Evolutionary conservation across 768 basidiomycete genomes (phyloP), one percentile per base, ranked within the genome.

Genomic region (Agaricus sinodeliciosus): DNA sequence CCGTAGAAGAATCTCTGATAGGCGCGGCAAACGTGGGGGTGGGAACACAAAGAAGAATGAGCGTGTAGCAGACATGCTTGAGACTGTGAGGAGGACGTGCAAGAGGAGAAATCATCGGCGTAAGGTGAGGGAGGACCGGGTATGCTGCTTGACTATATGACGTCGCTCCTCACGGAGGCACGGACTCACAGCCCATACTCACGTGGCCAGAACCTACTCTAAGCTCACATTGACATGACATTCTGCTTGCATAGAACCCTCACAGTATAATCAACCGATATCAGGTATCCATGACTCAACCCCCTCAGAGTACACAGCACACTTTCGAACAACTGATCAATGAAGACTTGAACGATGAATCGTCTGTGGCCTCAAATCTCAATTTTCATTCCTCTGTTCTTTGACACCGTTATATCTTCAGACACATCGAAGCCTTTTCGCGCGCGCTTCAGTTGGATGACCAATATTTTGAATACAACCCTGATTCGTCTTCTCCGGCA

Each of bases 381-480:
- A 9, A 25, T 25, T 13, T 25, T 15, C 8, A 47, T 41, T 46
- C n/a, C 9, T 48, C 36, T 27, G 16, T 34, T 50, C 45, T 50
- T 35, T 46, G 31, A 25, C 35, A 43, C 34, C 11, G 45, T 31
- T 25, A 42, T 48, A 19, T 41, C 11, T 55, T 18, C 51, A 76
- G 76, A 11, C 75, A 77, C 58, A 83, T 95, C 41, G 76, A 77
- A 50, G 84, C 90, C 1, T 96, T 95, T 65, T 79, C 78, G 16
- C 77, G 85, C 55, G 92, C 91, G 2, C 70, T 96, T 15, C 70
- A 72, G 18, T 67, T 79, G 0, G 84, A 85, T 48, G 87, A 90
- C 40, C 62, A 69, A 13, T 65, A 65, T 51, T 65, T 69, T 50
- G 69, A 72, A 47, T 65, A 65, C 45, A 63, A 64, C 25, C 65